A percentile compares a stretch with the other conserved stretches of the same genome.
These are phyloP conservation scores for Pseudocercospora fijiensis DNA, from an alignment of 2,329 filamentous ascomycete species.

Conservation along the genomic window DNA sequence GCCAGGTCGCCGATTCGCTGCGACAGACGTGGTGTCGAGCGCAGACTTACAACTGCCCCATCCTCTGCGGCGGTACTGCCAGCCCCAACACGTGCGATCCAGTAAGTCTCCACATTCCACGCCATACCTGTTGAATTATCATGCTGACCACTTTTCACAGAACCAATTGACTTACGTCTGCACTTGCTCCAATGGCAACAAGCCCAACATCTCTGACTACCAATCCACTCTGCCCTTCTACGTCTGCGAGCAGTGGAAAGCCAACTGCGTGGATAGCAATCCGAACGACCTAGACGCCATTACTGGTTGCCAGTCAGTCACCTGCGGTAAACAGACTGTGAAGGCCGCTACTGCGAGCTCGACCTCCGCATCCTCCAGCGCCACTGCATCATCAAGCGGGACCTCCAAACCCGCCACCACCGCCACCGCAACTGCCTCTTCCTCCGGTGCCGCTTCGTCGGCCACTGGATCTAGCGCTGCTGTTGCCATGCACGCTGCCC, in stretches of 20 bases:
- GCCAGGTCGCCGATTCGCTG: constrained; percentile 39
- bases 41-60: constrained; percentile 60
- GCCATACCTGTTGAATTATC: background rate
- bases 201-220: constrained; percentile 58
- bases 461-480: constrained; percentile 46
- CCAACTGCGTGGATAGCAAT: constrained; percentile 43
- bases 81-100: constrained; percentile 56
- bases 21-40: constrained; percentile 57
- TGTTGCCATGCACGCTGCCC: constrained; percentile 45
- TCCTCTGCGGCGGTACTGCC: constrained; percentile 55
- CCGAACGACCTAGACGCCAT: constrained; percentile 42
- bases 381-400: constrained; percentile 31
- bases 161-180: constrained; percentile 57
- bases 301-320: constrained; percentile 48
- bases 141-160: constrained; percentile 14
- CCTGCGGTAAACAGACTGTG: constrained; percentile 56
- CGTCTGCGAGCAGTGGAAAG: constrained; percentile 57
- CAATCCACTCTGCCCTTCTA: constrained; percentile 59
- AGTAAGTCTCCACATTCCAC: constrained; percentile 42
- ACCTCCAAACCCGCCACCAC: constrained; percentile 29
- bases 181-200: constrained; percentile 56
- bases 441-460: constrained; percentile 25
- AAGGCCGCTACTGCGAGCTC: constrained; percentile 36
- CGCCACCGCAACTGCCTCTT: constrained; percentile 35
- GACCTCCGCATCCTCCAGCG: constrained; percentile 34